Percentiles rank a stretch among this genome's conserved stretches.
Conservation (phyloP, 2,329 filamentous ascomycete species). For the Penicillium glabrum region DNA sequence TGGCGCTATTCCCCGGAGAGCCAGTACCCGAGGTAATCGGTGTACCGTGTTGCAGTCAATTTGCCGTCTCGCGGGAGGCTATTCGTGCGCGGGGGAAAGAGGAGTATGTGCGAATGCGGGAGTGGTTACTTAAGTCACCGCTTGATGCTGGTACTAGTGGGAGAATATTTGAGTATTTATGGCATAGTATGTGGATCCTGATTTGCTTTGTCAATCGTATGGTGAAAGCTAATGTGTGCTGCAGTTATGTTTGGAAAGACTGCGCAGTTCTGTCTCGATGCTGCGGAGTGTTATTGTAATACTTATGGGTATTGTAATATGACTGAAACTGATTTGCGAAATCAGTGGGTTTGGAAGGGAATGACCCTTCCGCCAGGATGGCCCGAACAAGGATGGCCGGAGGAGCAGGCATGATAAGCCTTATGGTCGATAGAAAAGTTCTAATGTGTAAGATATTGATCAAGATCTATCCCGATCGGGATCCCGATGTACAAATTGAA, state of each 20-base stretch:
- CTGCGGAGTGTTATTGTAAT: conserved; percentile 21
- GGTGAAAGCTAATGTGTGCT: neutral
- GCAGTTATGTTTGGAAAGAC: conserved; percentile 27
- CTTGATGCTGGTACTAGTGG: conserved; percentile 49
- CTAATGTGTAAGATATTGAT: neutral
- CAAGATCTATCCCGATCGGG: neutral
- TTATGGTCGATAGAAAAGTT: neutral
- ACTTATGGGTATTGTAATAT: conserved; percentile 27
- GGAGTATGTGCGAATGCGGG: conserved; percentile 48
- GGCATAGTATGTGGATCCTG: conserved; percentile 48
- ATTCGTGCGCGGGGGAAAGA: conserved; percentile 41
- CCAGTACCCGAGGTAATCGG: conserved; percentile 44
- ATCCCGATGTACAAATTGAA: neutral
- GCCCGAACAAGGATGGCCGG: conserved; percentile 8
- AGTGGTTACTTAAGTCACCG: conserved; percentile 50
- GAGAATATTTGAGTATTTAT: conserved; percentile 55
- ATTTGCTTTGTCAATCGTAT: neutral
- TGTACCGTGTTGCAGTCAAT: conserved; percentile 54
- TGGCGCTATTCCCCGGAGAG: conserved; percentile 42
- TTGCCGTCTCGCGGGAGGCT: conserved; percentile 48
- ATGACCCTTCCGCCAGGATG: conserved; percentile 18
- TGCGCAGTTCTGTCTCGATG: conserved; percentile 20
- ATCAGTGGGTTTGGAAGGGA: conserved; percentile 24
- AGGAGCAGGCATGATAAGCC: neutral
- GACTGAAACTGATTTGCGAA: conserved; percentile 15